Conservation (phyloP, 2,329 filamentous ascomycete species). For the Calonectria hongkongensis region DNA sequence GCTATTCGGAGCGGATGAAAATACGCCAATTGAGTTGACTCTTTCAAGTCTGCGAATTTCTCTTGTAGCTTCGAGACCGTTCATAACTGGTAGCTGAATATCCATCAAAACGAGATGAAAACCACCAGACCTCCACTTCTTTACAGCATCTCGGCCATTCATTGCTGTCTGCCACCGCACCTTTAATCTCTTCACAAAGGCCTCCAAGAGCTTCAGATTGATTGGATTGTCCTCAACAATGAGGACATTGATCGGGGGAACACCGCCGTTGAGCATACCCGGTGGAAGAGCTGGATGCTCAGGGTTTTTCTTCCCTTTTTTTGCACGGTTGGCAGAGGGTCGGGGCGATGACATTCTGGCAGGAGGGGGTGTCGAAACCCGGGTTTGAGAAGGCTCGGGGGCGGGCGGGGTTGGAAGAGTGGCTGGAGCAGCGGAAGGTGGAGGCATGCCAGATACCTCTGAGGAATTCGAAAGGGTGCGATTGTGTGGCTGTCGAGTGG, state of each 20-base stretch:
- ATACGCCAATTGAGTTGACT: conserved; percentile 94
- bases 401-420: conserved; percentile 72
- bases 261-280: conserved; percentile 84
- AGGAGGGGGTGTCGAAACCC: conserved; percentile 73
- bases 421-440: conserved; percentile 69
- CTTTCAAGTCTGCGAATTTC: conserved; percentile 94
- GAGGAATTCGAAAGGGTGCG: conserved; percentile 76
- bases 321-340: conserved; percentile 65
- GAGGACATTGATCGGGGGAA: conserved; percentile 96
- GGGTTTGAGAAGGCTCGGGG: conserved; percentile 64
- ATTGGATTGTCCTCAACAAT: conserved; percentile 99
- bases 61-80: conserved; percentile 93
- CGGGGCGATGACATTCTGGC: conserved; percentile 70
- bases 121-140: conserved; percentile 93
- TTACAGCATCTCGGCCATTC: conserved; percentile 94
- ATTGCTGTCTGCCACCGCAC: conserved; percentile 98
- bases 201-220: conserved; percentile 93
- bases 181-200: conserved; percentile 96
- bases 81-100: conserved; percentile 98
- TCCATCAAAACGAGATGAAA: conserved; percentile 99
- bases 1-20: conserved; percentile 80
- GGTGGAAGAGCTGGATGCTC: conserved; percentile 71
- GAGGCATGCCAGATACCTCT: conserved; percentile 68
- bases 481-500: conserved; percentile 67
- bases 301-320: conserved; percentile 73